Base-by-base conservation (phyloP, 345 rosid genomes). In the Arabis hirsuta region DNA sequence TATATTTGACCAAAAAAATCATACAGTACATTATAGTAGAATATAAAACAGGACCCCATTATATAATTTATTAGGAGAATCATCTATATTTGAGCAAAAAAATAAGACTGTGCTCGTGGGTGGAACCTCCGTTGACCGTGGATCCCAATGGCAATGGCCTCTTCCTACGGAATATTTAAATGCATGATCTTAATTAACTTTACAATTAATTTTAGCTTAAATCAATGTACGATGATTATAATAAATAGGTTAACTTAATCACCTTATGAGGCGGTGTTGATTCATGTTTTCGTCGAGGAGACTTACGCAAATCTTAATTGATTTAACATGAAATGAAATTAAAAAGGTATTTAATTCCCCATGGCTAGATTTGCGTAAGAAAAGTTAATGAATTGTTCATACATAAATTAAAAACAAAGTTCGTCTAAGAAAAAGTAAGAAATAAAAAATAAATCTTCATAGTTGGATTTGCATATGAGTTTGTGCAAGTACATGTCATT, bases 81-180 rank as follows among this genome's bases (percentile, higher is more conserved):
- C 73, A 31, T 69, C 67, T 56, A 65, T 22, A 65, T 19, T 50
- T 65, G 62, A 11, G 62, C 41, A 42, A 38, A 22, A 45, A 52
- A 42, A 68, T n/a, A 29, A 59, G 45, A 39, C 53, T 59, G 22
- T 76, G 74, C 71, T 69, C 71, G 74, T 69, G 79, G 65, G 74
- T 69, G 74, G 80, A 64, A 76, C 76, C 43, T 64, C 67, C 80
- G 72, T 76, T 76, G 80, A 76, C 80, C 80, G 72, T 34, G 72
- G 76, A 76, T 76, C 72, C 80, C 80, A 16, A 70, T 56, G 69
- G 42, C 44, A 62, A 31, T 63, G 47, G 41, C 71, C 75, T 56
- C 62, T 76, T 76, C 69, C 36, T 62, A 26, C 76, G 71, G 79
- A 63, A 63, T 64, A 55, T 3, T 46, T 45, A 47, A 20, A 56